These are phyloP conservation scores for Leptographium wingfieldii DNA, from an alignment of 2,329 filamentous ascomycete genomes.

Conservation along the genomic window DNA sequence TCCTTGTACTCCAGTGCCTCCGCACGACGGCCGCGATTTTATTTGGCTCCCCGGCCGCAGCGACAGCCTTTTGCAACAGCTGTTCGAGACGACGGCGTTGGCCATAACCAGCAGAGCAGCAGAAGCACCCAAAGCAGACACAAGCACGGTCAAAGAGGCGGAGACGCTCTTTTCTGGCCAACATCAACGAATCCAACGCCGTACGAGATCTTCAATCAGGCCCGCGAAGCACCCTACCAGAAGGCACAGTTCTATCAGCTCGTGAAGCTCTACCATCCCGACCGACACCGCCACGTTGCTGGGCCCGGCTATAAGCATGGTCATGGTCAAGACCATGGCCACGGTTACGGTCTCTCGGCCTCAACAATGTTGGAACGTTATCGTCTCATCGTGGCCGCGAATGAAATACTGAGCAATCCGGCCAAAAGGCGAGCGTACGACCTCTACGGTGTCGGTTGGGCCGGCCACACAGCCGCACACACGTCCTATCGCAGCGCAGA, in stretches of 20 bases:
- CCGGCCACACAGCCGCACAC: slow-evolving; percentile 37
- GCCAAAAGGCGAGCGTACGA: slow-evolving; percentile 73
- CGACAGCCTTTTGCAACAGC: neutral
- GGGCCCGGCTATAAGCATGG: neutral
- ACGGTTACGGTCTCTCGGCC: slow-evolving; percentile 37
- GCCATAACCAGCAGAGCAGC: neutral
- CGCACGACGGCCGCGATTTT: neutral
- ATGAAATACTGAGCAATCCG: slow-evolving; percentile 76
- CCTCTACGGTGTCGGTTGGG: slow-evolving; percentile 69
- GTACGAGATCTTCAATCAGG: slow-evolving; percentile 69
- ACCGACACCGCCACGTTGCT: slow-evolving; percentile 36
- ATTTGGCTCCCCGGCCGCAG: neutral
- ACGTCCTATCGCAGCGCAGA: slow-evolving; percentile 27
- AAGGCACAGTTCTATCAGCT: slow-evolving; percentile 81
- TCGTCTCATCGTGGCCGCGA: slow-evolving; percentile 73
- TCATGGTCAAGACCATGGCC: slow-evolving; percentile 18
- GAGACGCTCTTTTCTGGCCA: slow-evolving; percentile 29
- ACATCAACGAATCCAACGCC: slow-evolving; percentile 51
- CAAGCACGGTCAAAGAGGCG: neutral
- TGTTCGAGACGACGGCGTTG: neutral
- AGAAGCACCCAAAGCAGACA: neutral
- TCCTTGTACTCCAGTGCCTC: neutral
- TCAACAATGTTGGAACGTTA: slow-evolving; percentile 73
- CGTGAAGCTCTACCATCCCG: slow-evolving; percentile 93
- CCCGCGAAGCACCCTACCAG: slow-evolving; percentile 53